Conservation (phyloP, 2,329 filamentous ascomycete species). For the Colletotrichum sp. region DNA sequence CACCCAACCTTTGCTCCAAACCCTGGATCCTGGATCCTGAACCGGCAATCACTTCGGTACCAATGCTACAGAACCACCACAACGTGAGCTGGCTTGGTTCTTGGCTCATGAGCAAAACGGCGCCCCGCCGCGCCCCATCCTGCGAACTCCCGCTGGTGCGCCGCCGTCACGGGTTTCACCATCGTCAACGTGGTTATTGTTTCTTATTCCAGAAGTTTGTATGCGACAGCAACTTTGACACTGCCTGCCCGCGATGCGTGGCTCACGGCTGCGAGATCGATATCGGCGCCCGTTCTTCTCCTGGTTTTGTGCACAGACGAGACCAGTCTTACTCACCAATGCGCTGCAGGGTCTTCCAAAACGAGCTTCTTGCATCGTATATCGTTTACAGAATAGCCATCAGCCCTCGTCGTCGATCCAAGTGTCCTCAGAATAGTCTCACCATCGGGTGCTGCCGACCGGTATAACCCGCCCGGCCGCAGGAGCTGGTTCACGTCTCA, state of each 20-base stretch:
- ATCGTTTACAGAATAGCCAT: background rate
- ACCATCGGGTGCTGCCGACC: background rate
- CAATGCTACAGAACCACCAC: background rate
- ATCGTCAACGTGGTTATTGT: background rate
- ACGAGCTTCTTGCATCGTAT: background rate
- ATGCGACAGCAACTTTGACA: background rate
- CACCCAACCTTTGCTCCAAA: background rate
- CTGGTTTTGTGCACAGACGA: background rate
- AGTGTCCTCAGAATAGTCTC: background rate
- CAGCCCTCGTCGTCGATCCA: background rate
- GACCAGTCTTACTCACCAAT: background rate
- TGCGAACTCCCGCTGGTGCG: background rate
- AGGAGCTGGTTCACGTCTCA: background rate
- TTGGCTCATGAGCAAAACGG: background rate
- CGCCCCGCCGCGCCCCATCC: background rate
- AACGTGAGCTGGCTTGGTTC: background rate
- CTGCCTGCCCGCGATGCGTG: background rate
- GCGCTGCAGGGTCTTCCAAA: background rate
- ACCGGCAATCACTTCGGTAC: background rate
- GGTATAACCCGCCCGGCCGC: background rate
- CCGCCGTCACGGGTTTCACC: constrained; percentile 2
- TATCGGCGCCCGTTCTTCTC: background rate
- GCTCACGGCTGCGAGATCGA: background rate
- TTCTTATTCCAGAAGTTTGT: background rate
- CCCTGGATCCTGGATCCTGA: constrained; percentile 1